A percentile compares a stretch with the other conserved stretches of the same genome.
Evolutionary conservation across 1,139 yeast species (phyloP).

Genomic region (Candida labiduridarum): DNA sequence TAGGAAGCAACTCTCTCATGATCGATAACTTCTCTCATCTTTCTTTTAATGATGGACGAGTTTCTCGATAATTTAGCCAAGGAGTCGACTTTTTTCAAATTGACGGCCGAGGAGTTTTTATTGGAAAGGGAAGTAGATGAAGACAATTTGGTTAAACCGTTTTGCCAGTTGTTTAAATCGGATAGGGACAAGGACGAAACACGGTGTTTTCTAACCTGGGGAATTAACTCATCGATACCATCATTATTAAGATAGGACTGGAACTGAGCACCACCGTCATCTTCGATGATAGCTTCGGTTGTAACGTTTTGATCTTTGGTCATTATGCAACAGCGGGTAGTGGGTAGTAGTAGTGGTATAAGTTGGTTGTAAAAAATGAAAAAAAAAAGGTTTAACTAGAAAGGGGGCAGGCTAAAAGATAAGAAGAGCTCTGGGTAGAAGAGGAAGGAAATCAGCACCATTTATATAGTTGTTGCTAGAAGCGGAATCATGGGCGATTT

Average conservation of each 20-base stretch:
- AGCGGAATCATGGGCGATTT: not conserved
- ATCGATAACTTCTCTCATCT: conserved; percentile 57
- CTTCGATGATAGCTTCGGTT: conserved; percentile 12
- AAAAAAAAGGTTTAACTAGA: too few relatives aligned
- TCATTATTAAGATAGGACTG: conserved; percentile 70
- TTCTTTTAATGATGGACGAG: conserved; percentile 52
- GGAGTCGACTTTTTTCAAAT: conserved; percentile 52
- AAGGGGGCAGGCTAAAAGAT: too few relatives aligned
- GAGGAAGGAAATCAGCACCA: not conserved
- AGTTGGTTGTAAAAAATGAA: not conserved
- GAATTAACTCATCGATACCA: conserved; percentile 67
- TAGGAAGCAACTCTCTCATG: conserved; percentile 76
- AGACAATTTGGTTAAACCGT: conserved; percentile 52
- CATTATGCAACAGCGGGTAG: not conserved
- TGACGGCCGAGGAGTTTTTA: conserved; percentile 37
- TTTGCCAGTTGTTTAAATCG: conserved; percentile 64
- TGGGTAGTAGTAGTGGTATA: not conserved
- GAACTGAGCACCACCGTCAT: conserved; percentile 21
- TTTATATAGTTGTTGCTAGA: too few relatives aligned
- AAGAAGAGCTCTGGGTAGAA: not conserved
- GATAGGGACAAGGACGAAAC: conserved; percentile 73
- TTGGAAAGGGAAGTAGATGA: conserved; percentile 42
- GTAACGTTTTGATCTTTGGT: conserved; percentile 6
- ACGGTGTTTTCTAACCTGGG: conserved; percentile 60
- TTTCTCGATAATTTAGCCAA: conserved; percentile 54